phyloP scores from a whole-genome alignment of 257 asterid species.

The Scutellaria baicalensis region DNA sequence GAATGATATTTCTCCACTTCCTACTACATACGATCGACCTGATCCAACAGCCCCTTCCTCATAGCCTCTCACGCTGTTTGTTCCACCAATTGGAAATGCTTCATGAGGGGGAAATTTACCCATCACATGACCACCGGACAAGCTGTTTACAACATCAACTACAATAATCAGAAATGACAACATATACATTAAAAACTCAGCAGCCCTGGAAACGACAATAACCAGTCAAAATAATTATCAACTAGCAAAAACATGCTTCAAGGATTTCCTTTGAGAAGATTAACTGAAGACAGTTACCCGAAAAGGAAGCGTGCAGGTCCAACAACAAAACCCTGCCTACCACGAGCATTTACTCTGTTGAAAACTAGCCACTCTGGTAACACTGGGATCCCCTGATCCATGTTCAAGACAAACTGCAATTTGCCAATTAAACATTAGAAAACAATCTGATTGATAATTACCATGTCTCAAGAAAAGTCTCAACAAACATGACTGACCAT shows the following conservation, averaged over 20 bases:
- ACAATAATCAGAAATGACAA: conserved; percentile 11
- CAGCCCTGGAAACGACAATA: not conserved
- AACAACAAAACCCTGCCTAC: conserved; percentile 66
- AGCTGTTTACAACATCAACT: conserved; percentile 31
- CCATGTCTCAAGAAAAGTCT: not conserved
- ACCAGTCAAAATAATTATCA: not conserved
- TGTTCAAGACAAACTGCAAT: conserved; percentile 75
- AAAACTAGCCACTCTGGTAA: conserved; percentile 80
- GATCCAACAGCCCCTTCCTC: conserved; percentile 98
- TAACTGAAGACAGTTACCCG: conserved; percentile 37
- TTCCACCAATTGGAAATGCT: conserved; percentile 97
- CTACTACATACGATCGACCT: conserved; percentile 78
- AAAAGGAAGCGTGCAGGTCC: conserved; percentile 73
- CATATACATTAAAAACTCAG: not conserved
- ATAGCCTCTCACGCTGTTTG: conserved; percentile 92
- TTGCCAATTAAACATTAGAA: not conserved
- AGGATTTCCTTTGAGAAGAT: not conserved
- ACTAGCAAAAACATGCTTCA: not conserved
- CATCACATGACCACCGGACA: conserved; percentile 80
- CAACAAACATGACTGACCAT: conserved; percentile 50
- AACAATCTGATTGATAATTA: conserved; percentile 2
- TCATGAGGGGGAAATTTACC: conserved; percentile 98
- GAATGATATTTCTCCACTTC: conserved; percentile 87
- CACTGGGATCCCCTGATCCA: conserved; percentile 92
- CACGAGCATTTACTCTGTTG: conserved; percentile 86